phyloP scores from a whole-genome alignment of 345 rosid species.

The Orychophragmus violaceus region DNA sequence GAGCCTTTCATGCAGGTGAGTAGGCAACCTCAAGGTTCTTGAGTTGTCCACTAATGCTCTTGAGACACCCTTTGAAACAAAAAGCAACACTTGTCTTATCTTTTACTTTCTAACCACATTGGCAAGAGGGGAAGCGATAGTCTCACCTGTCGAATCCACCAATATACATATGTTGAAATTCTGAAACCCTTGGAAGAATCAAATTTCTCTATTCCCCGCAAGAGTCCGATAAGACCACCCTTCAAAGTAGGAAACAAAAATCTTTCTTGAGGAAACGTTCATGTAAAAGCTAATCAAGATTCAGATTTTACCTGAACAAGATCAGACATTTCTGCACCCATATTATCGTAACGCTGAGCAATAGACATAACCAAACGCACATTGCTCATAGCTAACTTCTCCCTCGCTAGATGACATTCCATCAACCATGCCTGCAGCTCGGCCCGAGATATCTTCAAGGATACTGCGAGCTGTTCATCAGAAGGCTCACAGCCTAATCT shows the following conservation, averaged over 20 bases:
- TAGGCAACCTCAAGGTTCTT: conserved; percentile 80
- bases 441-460: conserved; percentile 66
- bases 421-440: conserved; percentile 63
- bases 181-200: conserved; percentile 91
- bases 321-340: conserved; percentile 95
- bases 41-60: conserved; percentile 85
- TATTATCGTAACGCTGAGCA: conserved; percentile 80
- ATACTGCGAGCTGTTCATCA: conserved; percentile 73
- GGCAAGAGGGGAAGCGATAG: too few species aligned
- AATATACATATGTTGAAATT: conserved; percentile 89
- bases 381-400: conserved; percentile 93
- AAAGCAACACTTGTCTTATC: not conserved
- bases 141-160: conserved; percentile 99
- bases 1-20: conserved; percentile 77
- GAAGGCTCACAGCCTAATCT: conserved; percentile 86
- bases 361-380: conserved; percentile 94
- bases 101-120: conserved; percentile 7
- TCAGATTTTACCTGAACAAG: conserved; percentile 91
- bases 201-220: conserved; percentile 93
- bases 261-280: not conserved
- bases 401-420: conserved; percentile 78
- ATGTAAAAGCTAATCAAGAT: conserved; percentile 6
- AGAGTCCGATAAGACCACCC: conserved; percentile 92
- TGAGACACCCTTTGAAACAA: conserved; percentile 65
- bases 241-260: conserved; percentile 18